Conservation (phyloP, 1,139 yeast species). For the Magnusiomyces fungicola region DNA sequence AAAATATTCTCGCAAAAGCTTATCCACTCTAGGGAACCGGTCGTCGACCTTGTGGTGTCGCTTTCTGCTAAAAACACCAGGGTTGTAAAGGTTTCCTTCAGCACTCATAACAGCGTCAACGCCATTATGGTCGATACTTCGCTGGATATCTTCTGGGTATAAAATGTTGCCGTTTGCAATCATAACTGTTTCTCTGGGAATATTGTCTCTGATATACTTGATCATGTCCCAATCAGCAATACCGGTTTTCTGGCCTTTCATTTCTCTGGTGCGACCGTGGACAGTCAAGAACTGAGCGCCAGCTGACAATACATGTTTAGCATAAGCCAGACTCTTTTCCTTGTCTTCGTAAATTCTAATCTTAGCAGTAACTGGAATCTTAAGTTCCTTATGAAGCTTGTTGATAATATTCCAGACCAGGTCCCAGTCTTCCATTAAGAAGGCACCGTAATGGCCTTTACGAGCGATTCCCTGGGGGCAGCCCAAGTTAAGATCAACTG, state of each 20-base stretch:
- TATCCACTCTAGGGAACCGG: constrained; percentile 81
- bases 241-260: constrained; percentile 96
- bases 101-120: constrained; percentile 98
- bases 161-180: constrained; percentile 90
- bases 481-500: constrained; percentile 90
- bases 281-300: constrained; percentile 95
- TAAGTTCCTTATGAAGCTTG: constrained; percentile 63
- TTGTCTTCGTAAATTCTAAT: constrained; percentile 83
- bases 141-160: constrained; percentile 68
- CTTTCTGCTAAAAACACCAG: constrained; percentile 62
- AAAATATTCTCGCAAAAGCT: constrained; percentile 74
- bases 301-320: constrained; percentile 82
- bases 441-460: constrained; percentile 93
- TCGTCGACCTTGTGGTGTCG: constrained; percentile 43
- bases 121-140: constrained; percentile 54
- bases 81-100: constrained; percentile 89
- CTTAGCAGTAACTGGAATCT: constrained; percentile 91
- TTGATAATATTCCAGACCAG: constrained; percentile 64
- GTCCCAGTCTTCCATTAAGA: constrained; percentile 96
- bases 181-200: constrained; percentile 78
- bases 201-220: constrained; percentile 64
- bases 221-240: constrained; percentile 88
- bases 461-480: constrained; percentile 98
- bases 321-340: constrained; percentile 79
- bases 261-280: constrained; percentile 93